Percentiles rank a stretch among this genome's conserved stretches.
Conservation (phyloP, 345 rosid genomes). For the Arabidopsis arenosa region DNA sequence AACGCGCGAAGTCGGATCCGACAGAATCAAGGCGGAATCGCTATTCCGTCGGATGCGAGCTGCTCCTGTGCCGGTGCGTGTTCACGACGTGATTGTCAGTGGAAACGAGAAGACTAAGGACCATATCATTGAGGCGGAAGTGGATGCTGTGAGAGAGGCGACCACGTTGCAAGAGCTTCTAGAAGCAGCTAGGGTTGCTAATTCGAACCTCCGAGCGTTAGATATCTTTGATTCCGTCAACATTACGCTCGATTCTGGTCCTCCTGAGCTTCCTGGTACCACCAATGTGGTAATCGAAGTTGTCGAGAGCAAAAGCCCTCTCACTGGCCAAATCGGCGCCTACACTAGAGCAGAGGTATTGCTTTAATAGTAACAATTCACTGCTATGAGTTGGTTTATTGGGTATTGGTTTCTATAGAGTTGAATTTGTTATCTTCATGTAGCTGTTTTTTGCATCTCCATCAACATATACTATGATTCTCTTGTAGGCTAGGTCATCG, state of each 20-base stretch:
- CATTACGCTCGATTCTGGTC: constrained; percentile 86
- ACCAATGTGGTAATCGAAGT: constrained; percentile 78
- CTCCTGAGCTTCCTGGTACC: constrained; percentile 87
- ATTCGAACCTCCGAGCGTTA: constrained; percentile 65
- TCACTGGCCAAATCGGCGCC: constrained; percentile 74
- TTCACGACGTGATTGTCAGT: constrained; percentile 77
- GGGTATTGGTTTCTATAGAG: not conserved
- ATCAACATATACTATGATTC: constrained; percentile 8
- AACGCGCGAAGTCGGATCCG: constrained; percentile 45
- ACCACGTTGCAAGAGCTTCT: constrained; percentile 77
- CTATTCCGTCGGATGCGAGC: constrained; percentile 56
- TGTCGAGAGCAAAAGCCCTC: constrained; percentile 61
- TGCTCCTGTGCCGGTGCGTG: constrained; percentile 71
- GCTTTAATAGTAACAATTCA: not conserved
- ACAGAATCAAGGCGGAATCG: constrained; percentile 52
- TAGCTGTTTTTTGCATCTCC: too few species aligned
- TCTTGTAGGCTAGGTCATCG: constrained; percentile 79
- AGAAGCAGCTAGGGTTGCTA: constrained; percentile 63
- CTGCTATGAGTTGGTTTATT: not conserved
- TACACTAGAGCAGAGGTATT: constrained; percentile 77
- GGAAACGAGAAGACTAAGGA: constrained; percentile 90
- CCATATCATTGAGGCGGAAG: constrained; percentile 69
- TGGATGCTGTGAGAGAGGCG: constrained; percentile 61
- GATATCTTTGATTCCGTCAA: constrained; percentile 82
- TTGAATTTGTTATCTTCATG: not conserved